These are phyloP conservation scores for Acacia crassicarpa DNA, from an alignment of 306 rosid genomes.

Conservation along the genomic window DNA sequence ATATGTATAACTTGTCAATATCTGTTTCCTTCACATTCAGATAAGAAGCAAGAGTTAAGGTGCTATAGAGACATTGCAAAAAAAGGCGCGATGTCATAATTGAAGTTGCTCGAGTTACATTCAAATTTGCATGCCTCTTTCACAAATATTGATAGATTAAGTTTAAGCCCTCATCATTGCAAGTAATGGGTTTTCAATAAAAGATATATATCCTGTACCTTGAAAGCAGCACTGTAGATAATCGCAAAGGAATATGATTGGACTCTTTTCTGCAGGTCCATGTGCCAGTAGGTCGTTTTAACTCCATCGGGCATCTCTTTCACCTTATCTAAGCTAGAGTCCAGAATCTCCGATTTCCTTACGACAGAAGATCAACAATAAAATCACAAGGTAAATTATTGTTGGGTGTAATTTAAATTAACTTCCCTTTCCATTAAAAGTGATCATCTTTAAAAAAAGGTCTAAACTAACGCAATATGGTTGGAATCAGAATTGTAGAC, in stretches of 20 bases:
- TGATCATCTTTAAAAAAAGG: neutral
- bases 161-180: neutral
- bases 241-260: neutral
- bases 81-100: neutral
- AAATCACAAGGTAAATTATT: neutral
- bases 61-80: neutral
- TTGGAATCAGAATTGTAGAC: neutral
- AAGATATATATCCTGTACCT: neutral
- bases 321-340: neutral
- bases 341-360: neutral
- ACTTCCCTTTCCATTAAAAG: neutral
- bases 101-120: neutral
- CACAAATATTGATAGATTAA: no score
- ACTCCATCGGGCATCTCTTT: neutral
- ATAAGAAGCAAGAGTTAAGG: neutral
- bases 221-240: neutral
- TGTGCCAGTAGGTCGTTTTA: slow-evolving; percentile 4
- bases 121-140: neutral
- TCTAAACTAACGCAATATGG: neutral
- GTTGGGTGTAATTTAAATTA: neutral
- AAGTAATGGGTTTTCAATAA: neutral
- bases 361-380: neutral
- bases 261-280: neutral
- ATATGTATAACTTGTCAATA: neutral
- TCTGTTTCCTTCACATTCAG: neutral